Conservation (phyloP, 306 rosid species). For the Calophaca sinica region DNA sequence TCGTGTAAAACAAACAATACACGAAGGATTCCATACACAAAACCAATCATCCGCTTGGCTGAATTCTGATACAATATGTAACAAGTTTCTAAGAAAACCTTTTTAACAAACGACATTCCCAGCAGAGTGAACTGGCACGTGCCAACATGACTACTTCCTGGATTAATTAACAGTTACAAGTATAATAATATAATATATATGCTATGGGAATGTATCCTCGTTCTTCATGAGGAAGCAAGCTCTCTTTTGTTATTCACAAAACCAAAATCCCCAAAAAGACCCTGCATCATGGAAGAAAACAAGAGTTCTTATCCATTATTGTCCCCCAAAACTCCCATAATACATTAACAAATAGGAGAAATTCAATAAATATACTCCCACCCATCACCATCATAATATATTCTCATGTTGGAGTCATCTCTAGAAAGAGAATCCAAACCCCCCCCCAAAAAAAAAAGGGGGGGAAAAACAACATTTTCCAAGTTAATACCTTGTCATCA, state of each 20-base stretch:
- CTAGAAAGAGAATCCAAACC: background rate
- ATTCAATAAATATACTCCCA: conserved; percentile 31
- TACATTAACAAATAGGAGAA: conserved; percentile 18
- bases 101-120: conserved; percentile 45
- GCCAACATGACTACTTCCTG: conserved; percentile 46
- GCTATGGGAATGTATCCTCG: conserved; percentile 36
- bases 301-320: background rate
- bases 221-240: conserved; percentile 56
- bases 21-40: conserved; percentile 41
- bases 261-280: conserved; percentile 76
- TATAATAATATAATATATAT: conserved; percentile 35
- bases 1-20: conserved; percentile 52
- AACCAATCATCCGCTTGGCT: conserved; percentile 40
- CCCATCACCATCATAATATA: conserved; percentile 33
- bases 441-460: background rate
- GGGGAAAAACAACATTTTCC: background rate
- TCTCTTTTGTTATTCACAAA: conserved; percentile 57
- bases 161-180: conserved; percentile 39
- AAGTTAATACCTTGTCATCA: background rate
- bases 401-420: conserved; percentile 26
- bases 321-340: conserved; percentile 31
- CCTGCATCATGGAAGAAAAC: conserved; percentile 59
- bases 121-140: conserved; percentile 44
- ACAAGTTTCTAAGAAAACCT: conserved; percentile 47
- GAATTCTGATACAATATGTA: conserved; percentile 45